These are phyloP conservation scores for Hordeum pubiflorum DNA, from an alignment of 202 grass and related monocot species.

Conservation along the genomic window DNA sequence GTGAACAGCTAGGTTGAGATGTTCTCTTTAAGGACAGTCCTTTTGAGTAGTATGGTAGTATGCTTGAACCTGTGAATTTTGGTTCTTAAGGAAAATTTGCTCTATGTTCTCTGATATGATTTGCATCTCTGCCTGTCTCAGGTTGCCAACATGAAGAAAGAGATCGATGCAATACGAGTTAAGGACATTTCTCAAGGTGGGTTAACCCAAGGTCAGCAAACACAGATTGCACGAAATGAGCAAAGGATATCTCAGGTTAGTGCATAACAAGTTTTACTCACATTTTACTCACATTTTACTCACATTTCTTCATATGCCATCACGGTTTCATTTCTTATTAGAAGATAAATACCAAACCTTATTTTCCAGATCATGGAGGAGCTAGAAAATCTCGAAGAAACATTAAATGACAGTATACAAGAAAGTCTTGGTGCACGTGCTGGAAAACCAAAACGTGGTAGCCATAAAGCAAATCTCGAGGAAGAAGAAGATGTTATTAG, in stretches of 20 bases:
- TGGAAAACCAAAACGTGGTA: constrained; percentile 44
- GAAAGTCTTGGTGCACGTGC: constrained; percentile 94
- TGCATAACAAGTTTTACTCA: constrained; percentile 15
- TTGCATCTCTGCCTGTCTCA: constrained; percentile 20
- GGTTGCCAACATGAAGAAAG: constrained; percentile 98
- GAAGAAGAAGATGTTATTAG: constrained; percentile 64
- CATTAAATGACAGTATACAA: constrained; percentile 93
- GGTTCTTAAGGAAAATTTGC: background rate
- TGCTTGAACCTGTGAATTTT: background rate
- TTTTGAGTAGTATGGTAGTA: background rate
- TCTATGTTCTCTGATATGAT: too few species aligned
- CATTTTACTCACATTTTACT: background rate
- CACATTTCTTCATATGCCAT: constrained; percentile 16
- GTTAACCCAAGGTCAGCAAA: constrained; percentile 99
- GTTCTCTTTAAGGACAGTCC: background rate
- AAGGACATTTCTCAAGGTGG: constrained; percentile 98
- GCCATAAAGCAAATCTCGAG: constrained; percentile 60
- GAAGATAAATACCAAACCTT: constrained; percentile 10
- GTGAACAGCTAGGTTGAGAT: background rate
- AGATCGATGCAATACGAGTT: constrained; percentile 87
- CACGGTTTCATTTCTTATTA: background rate
- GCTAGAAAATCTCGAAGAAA: constrained; percentile 93
- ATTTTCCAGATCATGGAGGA: constrained; percentile 81
- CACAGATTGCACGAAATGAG: constrained; percentile 98
- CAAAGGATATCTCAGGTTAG: constrained; percentile 82